Percentiles rank a stretch among this genome's conserved stretches.
These are phyloP conservation scores for Penicillium sumatraense DNA, from an alignment of 2,329 filamentous ascomycete genomes.

Conservation along the genomic window DNA sequence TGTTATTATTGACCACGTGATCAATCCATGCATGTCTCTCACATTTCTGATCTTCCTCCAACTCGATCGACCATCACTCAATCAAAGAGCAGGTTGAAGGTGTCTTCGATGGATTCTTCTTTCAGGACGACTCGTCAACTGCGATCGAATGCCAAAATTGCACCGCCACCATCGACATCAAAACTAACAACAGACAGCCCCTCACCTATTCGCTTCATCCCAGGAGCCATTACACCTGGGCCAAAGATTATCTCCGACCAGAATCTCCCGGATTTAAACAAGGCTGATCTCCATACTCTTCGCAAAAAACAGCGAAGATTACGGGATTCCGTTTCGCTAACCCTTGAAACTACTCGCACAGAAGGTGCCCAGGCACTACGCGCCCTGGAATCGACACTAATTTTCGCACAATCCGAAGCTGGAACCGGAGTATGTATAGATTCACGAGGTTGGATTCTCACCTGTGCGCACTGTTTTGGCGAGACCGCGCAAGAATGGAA, in stretches of 20 bases:
- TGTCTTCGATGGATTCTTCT: no score
- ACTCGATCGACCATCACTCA: no score
- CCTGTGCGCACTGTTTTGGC: conserved; percentile 58
- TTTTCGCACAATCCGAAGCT: conserved; percentile 57
- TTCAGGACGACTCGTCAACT: neutral
- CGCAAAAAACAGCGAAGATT: neutral
- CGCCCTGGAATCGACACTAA: conserved; percentile 32
- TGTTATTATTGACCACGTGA: no score
- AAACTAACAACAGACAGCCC: neutral
- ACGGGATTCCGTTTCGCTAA: neutral
- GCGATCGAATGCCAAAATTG: neutral
- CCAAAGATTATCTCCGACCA: neutral
- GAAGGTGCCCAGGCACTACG: neutral
- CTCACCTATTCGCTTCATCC: neutral
- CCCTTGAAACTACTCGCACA: neutral
- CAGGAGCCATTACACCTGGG: neutral
- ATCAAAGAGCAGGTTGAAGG: no score
- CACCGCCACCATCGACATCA: no score
- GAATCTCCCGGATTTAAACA: no score
- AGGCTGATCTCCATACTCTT: neutral
- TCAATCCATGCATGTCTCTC: no score
- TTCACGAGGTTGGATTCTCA: conserved; percentile 50
- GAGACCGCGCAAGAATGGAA: conserved; percentile 38
- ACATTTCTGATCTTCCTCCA: no score
- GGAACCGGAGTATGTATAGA: conserved; percentile 58